Evolutionary conservation across 164 flowering plant genomes (phyloP), one percentile per base, ranked within the genome.

Genomic region (Liquidambar formosana): DNA sequence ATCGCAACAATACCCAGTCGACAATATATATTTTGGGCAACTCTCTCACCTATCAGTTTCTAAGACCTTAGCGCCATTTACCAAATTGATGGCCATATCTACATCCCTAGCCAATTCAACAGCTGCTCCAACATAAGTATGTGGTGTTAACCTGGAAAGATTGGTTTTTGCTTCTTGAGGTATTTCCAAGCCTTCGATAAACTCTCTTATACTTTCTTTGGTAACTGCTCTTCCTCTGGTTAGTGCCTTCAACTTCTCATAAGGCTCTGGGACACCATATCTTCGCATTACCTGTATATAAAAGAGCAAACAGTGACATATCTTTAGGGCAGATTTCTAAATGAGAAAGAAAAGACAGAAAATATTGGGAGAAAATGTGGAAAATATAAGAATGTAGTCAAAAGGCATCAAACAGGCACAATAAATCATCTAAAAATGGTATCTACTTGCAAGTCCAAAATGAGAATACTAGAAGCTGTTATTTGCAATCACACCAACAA

Each of bases 171-270:
- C 86, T 64, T 88, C 88, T 44, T 67, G 63, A 0, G 99, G 97
- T 66, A 95, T 54, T 26, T 90, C 97, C 76, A 95, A 71, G 8
- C 88, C 77, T 80, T 81, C 76, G 26, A 91, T 85, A 65, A 95
- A 95, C 27, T 82, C 86, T 70, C 77, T 80, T 64, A 95, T 84
- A 58, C 91, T 90, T 70, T 91, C 94, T 76, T 79, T 73, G 3
- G 81, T 89, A n/a, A 95, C 90, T 41, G 86, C 83, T 80, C 82
- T 87, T 68, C 97, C 99, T 75, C 98, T 81, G 12, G 99, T 95
- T 57, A 95, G 81, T 78, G 86, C 98, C 83, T 95, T 95, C 23
- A 95, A 81, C 81, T 93, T 95, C 84, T 95, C 99, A 58, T 95
- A 95, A 6, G 99, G 97, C 81, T 93, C 97, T 13, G 97, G 97